Base-by-base conservation (phyloP, 75 land plant genomes). In the Adiantum capillusveneris region DNA sequence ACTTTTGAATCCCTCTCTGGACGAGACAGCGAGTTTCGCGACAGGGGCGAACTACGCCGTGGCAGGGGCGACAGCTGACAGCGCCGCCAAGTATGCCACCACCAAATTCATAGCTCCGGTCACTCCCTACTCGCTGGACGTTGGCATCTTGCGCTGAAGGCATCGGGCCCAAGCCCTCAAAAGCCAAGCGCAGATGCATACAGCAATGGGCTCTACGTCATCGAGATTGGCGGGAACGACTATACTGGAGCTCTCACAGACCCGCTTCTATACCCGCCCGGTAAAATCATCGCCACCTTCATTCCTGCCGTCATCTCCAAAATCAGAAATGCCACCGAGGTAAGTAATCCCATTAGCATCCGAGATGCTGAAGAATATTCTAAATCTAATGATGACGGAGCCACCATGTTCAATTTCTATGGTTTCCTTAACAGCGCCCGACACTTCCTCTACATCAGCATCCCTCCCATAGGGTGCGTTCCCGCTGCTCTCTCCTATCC, bases 41-140 rank as follows among this genome's bases (percentile, higher is more conserved):
- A 29, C 17, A 16, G 71, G 71, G 0, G 36, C 31, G 0, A 68
- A 41, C 21, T 68, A 64, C 45, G 71, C 71, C 2, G 48, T 65
- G 5, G 31, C 71, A 0, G 71, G 71, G 14, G 66, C 71, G 29
- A 68, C 66, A 27, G 37, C 67, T 0, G 1, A n/a, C n/a, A n/a
- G n/a, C n/a, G n/a, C n/a, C n/a, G n/a, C n/a, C n/a, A n/a, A n/a
- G n/a, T n/a, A n/a, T n/a, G n/a, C n/a, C n/a, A n/a, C n/a, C n/a
- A n/a, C n/a, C n/a, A n/a, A n/a, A n/a, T n/a, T n/a, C n/a, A n/a
- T n/a, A n/a, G n/a, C n/a, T n/a, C n/a, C n/a, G n/a, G n/a, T n/a
- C n/a, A n/a, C n/a, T n/a, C n/a, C n/a, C n/a, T n/a, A n/a, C n/a
- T n/a, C n/a, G n/a, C 13, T 13, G 13, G 12, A 9, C 42, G 12